phyloP scores from a whole-genome alignment of 176 grass and related monocot genomes.

The Tillandsia leiboldiana region DNA sequence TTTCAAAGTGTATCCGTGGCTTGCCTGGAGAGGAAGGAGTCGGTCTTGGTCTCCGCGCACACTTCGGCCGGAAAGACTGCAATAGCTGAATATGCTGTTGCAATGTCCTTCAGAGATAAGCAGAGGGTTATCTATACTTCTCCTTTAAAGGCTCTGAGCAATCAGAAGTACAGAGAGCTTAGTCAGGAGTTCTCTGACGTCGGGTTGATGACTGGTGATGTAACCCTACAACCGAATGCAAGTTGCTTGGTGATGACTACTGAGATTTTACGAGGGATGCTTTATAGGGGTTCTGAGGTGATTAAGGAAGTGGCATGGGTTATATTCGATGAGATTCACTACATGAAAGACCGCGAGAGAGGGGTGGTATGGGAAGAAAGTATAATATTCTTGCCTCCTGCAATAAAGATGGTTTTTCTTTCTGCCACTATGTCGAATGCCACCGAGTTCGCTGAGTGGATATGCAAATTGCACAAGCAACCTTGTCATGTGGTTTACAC shows the following conservation, averaged over 20 bases:
- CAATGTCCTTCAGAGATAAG: constrained; percentile 92
- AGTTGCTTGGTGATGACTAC: constrained; percentile 98
- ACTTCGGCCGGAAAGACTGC: constrained; percentile 93
- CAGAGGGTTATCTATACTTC: constrained; percentile 95
- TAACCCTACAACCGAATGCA: constrained; percentile 82
- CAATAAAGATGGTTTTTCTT: constrained; percentile 98
- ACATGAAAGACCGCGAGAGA: constrained; percentile 97
- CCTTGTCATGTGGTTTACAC: constrained; percentile 98
- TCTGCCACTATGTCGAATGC: constrained; percentile 98
- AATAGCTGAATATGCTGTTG: constrained; percentile 84
- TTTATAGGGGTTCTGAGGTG: constrained; percentile 92
- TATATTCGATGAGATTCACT: constrained; percentile 98
- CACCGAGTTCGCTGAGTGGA: constrained; percentile 97
- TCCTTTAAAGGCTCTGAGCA: constrained; percentile 87
- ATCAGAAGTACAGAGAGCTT: constrained; percentile 96
- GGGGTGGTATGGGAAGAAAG: constrained; percentile 98
- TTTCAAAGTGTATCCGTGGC: constrained; percentile 83
- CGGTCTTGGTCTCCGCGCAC: constrained; percentile 84
- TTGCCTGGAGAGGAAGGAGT: constrained; percentile 83
- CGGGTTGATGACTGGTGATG: constrained; percentile 88
- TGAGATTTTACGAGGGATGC: constrained; percentile 92
- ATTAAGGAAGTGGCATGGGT: constrained; percentile 99
- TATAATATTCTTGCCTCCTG: constrained; percentile 86
- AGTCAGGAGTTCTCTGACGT: constrained; percentile 91
- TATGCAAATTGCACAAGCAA: constrained; percentile 88